Percentiles rank a stretch among this genome's conserved stretches.
Evolutionary conservation across 805 yeast genomes (phyloP).

Genomic region (Monosporozyma solicola): DNA sequence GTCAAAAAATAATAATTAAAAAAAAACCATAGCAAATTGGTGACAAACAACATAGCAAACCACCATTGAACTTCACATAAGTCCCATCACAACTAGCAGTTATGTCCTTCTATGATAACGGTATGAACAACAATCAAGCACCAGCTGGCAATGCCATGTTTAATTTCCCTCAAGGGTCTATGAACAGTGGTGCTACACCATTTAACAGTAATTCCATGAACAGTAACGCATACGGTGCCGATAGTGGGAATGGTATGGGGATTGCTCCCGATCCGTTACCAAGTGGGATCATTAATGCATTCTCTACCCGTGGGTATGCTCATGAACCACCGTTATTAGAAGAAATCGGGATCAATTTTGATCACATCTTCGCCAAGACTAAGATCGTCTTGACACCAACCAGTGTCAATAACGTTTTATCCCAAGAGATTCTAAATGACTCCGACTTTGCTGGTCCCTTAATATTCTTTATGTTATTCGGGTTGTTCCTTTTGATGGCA

Average conservation of each 20-base stretch:
- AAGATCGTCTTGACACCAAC: conserved; percentile 77
- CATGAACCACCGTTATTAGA: conserved; percentile 92
- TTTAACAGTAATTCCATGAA: conserved; percentile 1
- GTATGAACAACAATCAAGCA: neutral
- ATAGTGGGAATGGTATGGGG: conserved; percentile 11
- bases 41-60: neutral
- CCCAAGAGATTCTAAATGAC: conserved; percentile 74
- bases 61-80: neutral
- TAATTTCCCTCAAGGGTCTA: conserved; percentile 29
- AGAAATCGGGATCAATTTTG: conserved; percentile 88
- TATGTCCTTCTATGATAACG: conserved; percentile 10
- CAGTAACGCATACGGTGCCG: conserved; percentile 2
- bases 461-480: conserved; percentile 78
- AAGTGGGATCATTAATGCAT: conserved; percentile 79
- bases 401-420: conserved; percentile 39
- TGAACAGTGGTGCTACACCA: conserved; percentile 25
- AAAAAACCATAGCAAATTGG: neutral
- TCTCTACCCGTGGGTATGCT: conserved; percentile 86
- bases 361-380: conserved; percentile 78
- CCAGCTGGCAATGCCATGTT: conserved; percentile 13
- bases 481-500: conserved; percentile 67
- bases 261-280: conserved; percentile 38
- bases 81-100: neutral
- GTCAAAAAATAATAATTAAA: neutral
- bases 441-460: conserved; percentile 94